Evolutionary conservation across 2,329 filamentous ascomycete species (phyloP).

Genomic region (Pseudocercospora macadamiae): DNA sequence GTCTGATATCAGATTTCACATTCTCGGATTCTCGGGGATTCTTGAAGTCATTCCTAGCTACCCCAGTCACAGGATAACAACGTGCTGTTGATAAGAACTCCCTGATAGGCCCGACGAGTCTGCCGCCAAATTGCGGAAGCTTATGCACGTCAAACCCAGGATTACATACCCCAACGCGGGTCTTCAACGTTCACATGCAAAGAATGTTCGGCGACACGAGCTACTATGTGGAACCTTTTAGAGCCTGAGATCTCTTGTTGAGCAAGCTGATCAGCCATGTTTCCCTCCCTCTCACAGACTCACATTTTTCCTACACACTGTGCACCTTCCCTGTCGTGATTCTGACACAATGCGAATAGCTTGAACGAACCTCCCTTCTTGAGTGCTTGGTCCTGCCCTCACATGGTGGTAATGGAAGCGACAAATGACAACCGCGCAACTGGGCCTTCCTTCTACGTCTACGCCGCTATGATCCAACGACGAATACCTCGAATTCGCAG

Average conservation of each 20-base stretch:
- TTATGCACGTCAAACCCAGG: constrained; percentile 17
- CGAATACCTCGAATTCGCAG: constrained; percentile 57
- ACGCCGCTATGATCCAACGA: constrained; percentile 56
- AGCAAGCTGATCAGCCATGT: not conserved
- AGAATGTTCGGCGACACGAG: constrained; percentile 8
- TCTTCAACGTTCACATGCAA: constrained; percentile 21
- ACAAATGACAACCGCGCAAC: not conserved
- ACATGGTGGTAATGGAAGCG: not conserved
- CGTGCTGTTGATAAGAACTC: constrained; percentile 6
- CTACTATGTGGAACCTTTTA: not conserved
- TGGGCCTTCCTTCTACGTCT: constrained; percentile 50
- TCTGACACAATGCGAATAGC: constrained; percentile 1
- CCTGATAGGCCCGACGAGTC: constrained; percentile 7
- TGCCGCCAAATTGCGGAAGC: constrained; percentile 3
- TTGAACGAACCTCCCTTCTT: not conserved
- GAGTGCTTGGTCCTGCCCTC: not conserved
- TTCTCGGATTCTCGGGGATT: no score
- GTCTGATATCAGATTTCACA: no score
- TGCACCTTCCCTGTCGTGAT: not conserved
- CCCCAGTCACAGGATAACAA: constrained; percentile 4
- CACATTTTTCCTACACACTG: not conserved
- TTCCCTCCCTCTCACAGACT: not conserved
- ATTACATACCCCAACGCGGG: constrained; percentile 17
- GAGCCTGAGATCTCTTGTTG: not conserved
- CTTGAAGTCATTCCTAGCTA: not conserved